Evolutionary conservation across 2,329 filamentous ascomycete genomes (phyloP).

Genomic region (Fusarium sarcochroum): DNA sequence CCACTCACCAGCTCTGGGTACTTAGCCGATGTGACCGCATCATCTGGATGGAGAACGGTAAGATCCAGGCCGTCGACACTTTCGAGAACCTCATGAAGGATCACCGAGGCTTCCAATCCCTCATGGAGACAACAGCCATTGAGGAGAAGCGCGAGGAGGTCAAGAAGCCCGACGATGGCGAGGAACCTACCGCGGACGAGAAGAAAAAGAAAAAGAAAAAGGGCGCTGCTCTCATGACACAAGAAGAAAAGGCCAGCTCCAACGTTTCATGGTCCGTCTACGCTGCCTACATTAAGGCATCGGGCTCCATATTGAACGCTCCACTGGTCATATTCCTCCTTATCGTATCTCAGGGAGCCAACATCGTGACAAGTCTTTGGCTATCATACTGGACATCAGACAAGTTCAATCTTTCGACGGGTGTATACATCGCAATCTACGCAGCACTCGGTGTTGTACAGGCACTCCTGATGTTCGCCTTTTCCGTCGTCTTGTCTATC

Average conservation of each 20-base stretch:
- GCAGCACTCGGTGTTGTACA: constrained; percentile 80
- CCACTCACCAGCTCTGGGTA: constrained; percentile 96
- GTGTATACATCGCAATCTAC: constrained; percentile 79
- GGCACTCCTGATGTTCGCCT: constrained; percentile 82
- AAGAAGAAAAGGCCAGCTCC: constrained; percentile 76
- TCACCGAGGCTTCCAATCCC: constrained; percentile 81
- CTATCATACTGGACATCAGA: constrained; percentile 93
- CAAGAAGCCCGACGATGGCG: constrained; percentile 60
- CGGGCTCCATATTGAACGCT: constrained; percentile 78
- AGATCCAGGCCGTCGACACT: constrained; percentile 87
- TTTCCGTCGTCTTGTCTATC: constrained; percentile 83
- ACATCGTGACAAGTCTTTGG: constrained; percentile 92
- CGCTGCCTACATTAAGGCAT: constrained; percentile 80
- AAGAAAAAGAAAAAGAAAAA: constrained; percentile 70
- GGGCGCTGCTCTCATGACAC: constrained; percentile 77
- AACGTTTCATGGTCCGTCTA: constrained; percentile 88
- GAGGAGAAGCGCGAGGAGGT: constrained; percentile 72
- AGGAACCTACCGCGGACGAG: constrained; percentile 56
- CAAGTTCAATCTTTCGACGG: constrained; percentile 76
- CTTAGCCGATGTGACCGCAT: constrained; percentile 91
- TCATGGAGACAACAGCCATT: constrained; percentile 88
- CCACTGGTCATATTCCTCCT: constrained; percentile 75
- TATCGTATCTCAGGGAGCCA: constrained; percentile 82
- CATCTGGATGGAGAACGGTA: constrained; percentile 91
- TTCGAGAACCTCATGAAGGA: constrained; percentile 88